A percentile compares a stretch with the other conserved stretches of the same genome.
Evolutionary conservation across 495 filamentous ascomycete species (phyloP).

Genomic region (Penicillium egyptiacum): DNA sequence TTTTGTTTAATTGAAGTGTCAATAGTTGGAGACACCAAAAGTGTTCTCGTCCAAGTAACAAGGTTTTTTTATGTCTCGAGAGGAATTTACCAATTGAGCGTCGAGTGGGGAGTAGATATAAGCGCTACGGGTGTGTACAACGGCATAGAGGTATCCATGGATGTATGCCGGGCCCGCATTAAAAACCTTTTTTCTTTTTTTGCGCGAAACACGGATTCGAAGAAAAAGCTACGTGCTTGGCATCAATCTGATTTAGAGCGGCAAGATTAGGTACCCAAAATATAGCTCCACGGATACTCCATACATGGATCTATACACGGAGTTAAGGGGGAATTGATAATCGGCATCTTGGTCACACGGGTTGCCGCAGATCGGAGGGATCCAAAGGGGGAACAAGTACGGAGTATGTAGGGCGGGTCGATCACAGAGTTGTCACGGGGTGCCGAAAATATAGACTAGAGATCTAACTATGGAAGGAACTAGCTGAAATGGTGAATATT

Average conservation of each 20-base stretch:
- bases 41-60: conserved; percentile 3
- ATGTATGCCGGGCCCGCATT: neutral
- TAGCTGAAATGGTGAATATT: conserved; percentile 2
- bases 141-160: neutral
- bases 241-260: conserved; percentile 1
- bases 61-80: conserved; percentile 1
- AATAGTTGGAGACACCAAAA: conserved; percentile 1
- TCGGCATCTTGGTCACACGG: conserved; percentile 9
- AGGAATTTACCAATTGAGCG: neutral
- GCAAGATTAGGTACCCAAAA: neutral
- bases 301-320: neutral
- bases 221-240: neutral
- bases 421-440: conserved; percentile 7
- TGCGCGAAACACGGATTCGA: neutral
- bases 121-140: neutral
- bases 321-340: neutral
- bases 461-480: conserved; percentile 1
- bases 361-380: conserved; percentile 13
- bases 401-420: neutral
- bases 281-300: neutral
- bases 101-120: neutral
- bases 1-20: conserved; percentile 22
- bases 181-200: too few relatives aligned
- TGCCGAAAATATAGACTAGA: conserved; percentile 9
- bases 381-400: neutral